phyloP scores from a whole-genome alignment of 768 basidiomycete genomes.

The Xerocomellus dryophilus region DNA sequence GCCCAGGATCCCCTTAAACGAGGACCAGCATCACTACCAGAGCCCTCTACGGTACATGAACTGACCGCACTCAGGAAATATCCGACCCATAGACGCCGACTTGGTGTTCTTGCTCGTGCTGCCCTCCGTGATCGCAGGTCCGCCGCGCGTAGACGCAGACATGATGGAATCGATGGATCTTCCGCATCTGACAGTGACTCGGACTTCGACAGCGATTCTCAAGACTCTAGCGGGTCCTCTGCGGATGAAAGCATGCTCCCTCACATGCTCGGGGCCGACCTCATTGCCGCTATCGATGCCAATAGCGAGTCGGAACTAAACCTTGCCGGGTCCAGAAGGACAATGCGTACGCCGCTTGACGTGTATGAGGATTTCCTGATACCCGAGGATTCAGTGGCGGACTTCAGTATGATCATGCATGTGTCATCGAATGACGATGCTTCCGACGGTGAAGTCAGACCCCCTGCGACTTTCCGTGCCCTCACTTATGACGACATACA shows the following conservation, averaged over 20 bases:
- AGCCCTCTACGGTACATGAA: not conserved
- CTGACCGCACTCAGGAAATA: not conserved
- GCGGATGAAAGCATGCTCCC: slow-evolving; percentile 21
- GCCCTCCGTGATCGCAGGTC: slow-evolving; percentile 19
- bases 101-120: slow-evolving; percentile 22
- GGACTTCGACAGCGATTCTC: slow-evolving; percentile 19
- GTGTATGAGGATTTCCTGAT: slow-evolving; percentile 8
- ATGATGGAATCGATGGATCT: not conserved
- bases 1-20: not conserved
- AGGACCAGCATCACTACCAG: not conserved
- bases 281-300: slow-evolving; percentile 27
- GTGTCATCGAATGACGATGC: slow-evolving; percentile 13
- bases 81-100: not conserved
- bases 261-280: slow-evolving; percentile 26
- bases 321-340: slow-evolving; percentile 1
- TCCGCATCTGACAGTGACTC: slow-evolving; percentile 18
- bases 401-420: slow-evolving; percentile 24
- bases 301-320: slow-evolving; percentile 26
- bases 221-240: slow-evolving; percentile 21
- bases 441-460: slow-evolving; percentile 6
- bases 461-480: slow-evolving; percentile 6
- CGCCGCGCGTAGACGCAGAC: not conserved
- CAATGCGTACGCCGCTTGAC: not conserved
- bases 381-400: slow-evolving; percentile 17
- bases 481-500: slow-evolving; percentile 26